These are phyloP conservation scores for Rhipidocladum racemiflorum DNA, from an alignment of 176 grass and related monocot genomes.

Conservation along the genomic window DNA sequence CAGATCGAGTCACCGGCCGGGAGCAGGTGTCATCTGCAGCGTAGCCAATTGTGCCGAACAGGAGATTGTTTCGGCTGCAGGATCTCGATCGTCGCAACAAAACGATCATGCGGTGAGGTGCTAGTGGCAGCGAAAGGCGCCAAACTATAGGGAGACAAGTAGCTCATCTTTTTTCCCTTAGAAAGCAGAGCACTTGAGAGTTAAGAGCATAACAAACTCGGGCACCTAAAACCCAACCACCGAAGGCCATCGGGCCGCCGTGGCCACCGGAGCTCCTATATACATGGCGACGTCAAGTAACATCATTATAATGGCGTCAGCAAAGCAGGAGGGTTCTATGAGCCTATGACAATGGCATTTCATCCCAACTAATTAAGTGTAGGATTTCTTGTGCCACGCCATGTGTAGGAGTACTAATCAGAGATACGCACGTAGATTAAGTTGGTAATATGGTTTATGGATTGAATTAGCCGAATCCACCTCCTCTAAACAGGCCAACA, in stretches of 20 bases:
- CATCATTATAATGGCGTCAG: background rate
- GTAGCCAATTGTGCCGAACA: slow-evolving; percentile 12
- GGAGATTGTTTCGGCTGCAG: slow-evolving; percentile 3
- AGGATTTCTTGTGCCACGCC: no score
- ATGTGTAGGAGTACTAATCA: background rate
- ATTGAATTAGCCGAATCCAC: no score
- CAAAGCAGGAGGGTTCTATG: background rate
- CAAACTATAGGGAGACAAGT: background rate
- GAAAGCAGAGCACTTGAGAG: slow-evolving; percentile 3
- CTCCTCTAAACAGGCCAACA: no score
- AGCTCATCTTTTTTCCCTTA: background rate
- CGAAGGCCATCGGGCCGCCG: slow-evolving; percentile 11
- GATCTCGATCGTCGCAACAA: background rate
- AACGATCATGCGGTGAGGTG: background rate
- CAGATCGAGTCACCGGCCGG: background rate
- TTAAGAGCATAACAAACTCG: background rate
- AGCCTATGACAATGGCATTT: background rate
- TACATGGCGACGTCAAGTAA: background rate
- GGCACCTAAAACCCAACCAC: slow-evolving; percentile 35
- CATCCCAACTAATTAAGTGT: background rate
- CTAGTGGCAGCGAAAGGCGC: background rate
- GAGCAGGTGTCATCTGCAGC: background rate
- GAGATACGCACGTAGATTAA: no score
- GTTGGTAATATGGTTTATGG: no score
- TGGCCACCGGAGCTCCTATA: background rate